Conservation (phyloP, 768 basidiomycete species). For the Mycena floridula region DNA sequence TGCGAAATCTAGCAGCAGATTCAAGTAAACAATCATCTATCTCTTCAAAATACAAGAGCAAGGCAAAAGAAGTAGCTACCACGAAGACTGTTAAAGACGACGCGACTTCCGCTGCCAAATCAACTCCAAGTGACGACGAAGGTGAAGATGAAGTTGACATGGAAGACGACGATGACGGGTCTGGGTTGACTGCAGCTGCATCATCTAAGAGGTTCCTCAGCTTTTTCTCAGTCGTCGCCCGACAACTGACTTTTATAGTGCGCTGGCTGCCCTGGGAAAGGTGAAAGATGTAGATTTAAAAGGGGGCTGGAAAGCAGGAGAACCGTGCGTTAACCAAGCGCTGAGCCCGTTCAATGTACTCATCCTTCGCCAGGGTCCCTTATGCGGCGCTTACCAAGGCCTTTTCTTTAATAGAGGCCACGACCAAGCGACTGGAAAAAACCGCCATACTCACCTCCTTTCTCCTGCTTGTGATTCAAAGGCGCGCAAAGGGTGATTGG, state of each 20-base stretch:
- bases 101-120: too few relatives aligned
- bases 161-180: slow-evolving; percentile 32
- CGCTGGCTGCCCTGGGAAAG: slow-evolving; percentile 58
- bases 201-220: slow-evolving; percentile 57
- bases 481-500: slow-evolving; percentile 69
- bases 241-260: slow-evolving; percentile 41
- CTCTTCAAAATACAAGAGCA: too few relatives aligned
- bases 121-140: slow-evolving; percentile 24
- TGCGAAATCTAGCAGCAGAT: too few relatives aligned
- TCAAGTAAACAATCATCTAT: too few relatives aligned
- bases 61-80: too few relatives aligned
- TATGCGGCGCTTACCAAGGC: slow-evolving; percentile 89
- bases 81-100: too few relatives aligned
- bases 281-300: slow-evolving; percentile 67
- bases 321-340: slow-evolving; percentile 54
- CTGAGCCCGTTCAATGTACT: slow-evolving; percentile 2
- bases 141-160: slow-evolving; percentile 32
- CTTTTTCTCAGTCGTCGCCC: background rate
- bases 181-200: slow-evolving; percentile 27
- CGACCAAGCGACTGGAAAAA: slow-evolving; percentile 94
- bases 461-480: slow-evolving; percentile 81
- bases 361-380: slow-evolving; percentile 57
- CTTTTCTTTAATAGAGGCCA: slow-evolving; percentile 86
- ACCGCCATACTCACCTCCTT: slow-evolving; percentile 84
- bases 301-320: slow-evolving; percentile 79